These are phyloP conservation scores for Dillenia turbinata DNA, from an alignment of 164 flowering plant genomes.

Conservation along the genomic window DNA sequence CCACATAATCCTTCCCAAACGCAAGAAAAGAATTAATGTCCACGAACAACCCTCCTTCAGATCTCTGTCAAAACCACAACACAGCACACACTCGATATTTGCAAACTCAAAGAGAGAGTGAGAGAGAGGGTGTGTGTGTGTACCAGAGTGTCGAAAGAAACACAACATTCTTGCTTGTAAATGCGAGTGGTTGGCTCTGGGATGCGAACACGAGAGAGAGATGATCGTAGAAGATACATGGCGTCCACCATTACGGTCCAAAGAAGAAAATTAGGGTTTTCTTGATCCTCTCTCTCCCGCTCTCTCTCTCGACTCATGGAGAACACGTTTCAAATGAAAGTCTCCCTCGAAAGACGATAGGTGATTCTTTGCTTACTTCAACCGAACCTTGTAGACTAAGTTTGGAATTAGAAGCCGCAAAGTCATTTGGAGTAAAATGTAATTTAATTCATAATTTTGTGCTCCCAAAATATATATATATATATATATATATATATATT, in stretches of 20 bases:
- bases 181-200: slow-evolving; percentile 97
- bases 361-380: too few species aligned
- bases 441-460: too few species aligned
- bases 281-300: too few species aligned
- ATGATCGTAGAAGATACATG: slow-evolving; percentile 84
- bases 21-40: slow-evolving; percentile 93
- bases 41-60: slow-evolving; percentile 82
- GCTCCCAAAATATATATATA: too few species aligned
- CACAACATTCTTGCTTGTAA: slow-evolving; percentile 95
- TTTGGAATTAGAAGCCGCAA: too few species aligned
- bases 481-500: too few species aligned
- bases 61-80: slow-evolving; percentile 49
- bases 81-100: background rate
- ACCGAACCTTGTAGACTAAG: too few species aligned
- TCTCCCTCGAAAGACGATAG: too few species aligned
- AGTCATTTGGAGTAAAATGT: too few species aligned
- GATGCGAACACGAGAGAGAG: slow-evolving; percentile 77
- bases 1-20: slow-evolving; percentile 72
- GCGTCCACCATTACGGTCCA: slow-evolving; percentile 19
- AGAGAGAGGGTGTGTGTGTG: background rate
- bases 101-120: background rate
- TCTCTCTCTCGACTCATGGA: too few species aligned
- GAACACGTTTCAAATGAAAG: too few species aligned
- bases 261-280: background rate
- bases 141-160: slow-evolving; percentile 91